These are phyloP conservation scores for Paracamarosporium sp. DNA, from an alignment of 2,329 filamentous ascomycete species.

Conservation along the genomic window DNA sequence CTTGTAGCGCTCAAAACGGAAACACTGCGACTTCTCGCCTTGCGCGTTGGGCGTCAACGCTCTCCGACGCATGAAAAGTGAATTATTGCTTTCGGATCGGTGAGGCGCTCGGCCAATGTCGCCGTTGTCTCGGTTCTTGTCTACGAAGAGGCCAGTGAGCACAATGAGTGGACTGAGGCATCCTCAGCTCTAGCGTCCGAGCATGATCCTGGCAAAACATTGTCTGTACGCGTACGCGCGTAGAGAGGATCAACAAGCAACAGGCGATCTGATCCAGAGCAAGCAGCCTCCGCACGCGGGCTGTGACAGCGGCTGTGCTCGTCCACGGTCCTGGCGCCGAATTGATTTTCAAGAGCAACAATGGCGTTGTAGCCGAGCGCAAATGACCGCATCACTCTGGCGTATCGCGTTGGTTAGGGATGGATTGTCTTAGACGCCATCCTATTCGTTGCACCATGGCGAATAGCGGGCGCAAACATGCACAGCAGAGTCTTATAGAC, in stretches of 20 bases:
- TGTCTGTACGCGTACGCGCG: slow-evolving; percentile 26
- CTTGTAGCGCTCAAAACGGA: slow-evolving; percentile 18
- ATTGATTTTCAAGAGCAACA: slow-evolving; percentile 23
- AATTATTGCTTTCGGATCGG: slow-evolving; percentile 20
- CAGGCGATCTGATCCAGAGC: slow-evolving; percentile 28
- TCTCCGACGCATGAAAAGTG: slow-evolving; percentile 12
- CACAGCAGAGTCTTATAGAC: slow-evolving; percentile 9
- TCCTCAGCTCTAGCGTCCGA: slow-evolving; percentile 18
- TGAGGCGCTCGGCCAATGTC: slow-evolving; percentile 32
- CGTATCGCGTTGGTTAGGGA: slow-evolving; percentile 31
- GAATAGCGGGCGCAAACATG: slow-evolving; percentile 29
- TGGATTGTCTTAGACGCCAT: slow-evolving; percentile 32
- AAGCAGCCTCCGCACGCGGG: slow-evolving; percentile 18
- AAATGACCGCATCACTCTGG: slow-evolving; percentile 19
- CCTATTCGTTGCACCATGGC: slow-evolving; percentile 31
- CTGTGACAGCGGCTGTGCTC: slow-evolving; percentile 28
- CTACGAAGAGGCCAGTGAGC: slow-evolving; percentile 19
- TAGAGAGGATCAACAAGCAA: slow-evolving; percentile 32
- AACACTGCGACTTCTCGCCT: slow-evolving; percentile 23
- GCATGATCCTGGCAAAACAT: slow-evolving; percentile 17
- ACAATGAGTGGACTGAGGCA: slow-evolving; percentile 28
- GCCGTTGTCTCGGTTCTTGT: slow-evolving; percentile 29
- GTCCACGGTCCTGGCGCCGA: slow-evolving; percentile 21
- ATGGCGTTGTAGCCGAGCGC: slow-evolving; percentile 22
- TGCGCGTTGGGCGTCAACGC: slow-evolving; percentile 37